Base-by-base conservation (phyloP, 2,329 filamentous ascomycete genomes). In the Chaetomiaceae sp. region DNA sequence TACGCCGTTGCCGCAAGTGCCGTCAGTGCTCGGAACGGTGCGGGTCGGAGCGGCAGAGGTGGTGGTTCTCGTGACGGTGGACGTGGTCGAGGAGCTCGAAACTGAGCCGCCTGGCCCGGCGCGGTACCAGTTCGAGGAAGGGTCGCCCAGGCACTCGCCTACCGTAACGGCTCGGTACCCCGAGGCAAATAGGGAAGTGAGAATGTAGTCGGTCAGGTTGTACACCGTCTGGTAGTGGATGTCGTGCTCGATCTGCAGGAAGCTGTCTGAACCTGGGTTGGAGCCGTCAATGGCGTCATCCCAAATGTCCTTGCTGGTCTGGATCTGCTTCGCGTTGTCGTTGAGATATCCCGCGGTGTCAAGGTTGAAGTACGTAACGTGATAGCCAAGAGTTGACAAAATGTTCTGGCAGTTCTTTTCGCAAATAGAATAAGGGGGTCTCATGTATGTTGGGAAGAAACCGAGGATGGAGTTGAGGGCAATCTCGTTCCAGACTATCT, bases 111-210 rank as follows among this genome's bases (percentile, higher is more conserved):
- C 45, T 3, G 61, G 62, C 0, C 63, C 62, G 29, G 63, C 60
- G 32, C 79, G 75, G 64, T 82, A 82, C 80, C 79, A 82, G 61
- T 75, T 72, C 44, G 67, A 69, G 3, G 61, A 57, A 14, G 76
- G 67, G 57, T 82, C 78, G 14, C 75, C 76, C 13, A 82, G 68
- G 60, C 79, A 82, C 58, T 80, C 71, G 3, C 79, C 80, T 5
- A 81, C 75, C 4, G 78, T 78, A 32, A 81, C 78, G 49, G 72
- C 72, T 40, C 62, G 61, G 55, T 71, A 74, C 1, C 76, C 77
- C 30, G 71, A 66, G 5, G 59, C 59, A 45, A 69, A 67, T 11
- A 80, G 67, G 21, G 68, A 68, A 18, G 64, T 61, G 25, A 76
- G 62, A 48, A 76, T 67, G 61, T 74, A 75, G 20, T 72, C 68